Percentiles rank a stretch among this genome's conserved stretches.
These are phyloP conservation scores for Eucalyptus decipiens DNA, from an alignment of 345 rosid species.

Conservation along the genomic window DNA sequence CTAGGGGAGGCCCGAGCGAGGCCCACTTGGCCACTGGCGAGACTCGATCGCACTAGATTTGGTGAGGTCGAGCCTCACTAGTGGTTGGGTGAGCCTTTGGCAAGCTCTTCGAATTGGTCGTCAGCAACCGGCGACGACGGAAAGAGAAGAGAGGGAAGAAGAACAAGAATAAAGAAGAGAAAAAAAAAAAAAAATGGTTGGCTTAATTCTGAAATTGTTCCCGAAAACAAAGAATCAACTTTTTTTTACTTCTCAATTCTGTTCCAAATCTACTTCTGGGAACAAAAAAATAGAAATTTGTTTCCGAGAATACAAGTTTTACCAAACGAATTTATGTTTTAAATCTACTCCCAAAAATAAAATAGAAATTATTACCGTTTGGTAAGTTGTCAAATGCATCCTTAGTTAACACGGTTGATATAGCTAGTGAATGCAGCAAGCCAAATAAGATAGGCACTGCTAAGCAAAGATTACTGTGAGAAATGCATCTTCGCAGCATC, in stretches of 20 bases:
- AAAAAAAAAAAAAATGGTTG: too few relatives aligned
- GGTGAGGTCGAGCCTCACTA: fast-evolving
- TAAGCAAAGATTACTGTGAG: not conserved
- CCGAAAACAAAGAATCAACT: fast-evolving
- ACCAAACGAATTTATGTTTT: fast-evolving
- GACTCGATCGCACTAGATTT: fast-evolving
- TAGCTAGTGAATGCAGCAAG: not conserved
- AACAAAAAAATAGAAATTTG: too few relatives aligned
- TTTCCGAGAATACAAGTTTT: fast-evolving
- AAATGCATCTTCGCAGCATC: not conserved
- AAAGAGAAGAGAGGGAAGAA: too few relatives aligned
- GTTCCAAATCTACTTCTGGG: fast-evolving
- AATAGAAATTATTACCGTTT: fast-evolving
- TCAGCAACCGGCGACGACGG: fast-evolving
- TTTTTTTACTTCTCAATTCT: fast-evolving
- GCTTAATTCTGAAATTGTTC: too few relatives aligned
- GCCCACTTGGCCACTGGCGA: too few relatives aligned
- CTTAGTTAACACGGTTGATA: fast-evolving
- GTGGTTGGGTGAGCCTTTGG: fast-evolving
- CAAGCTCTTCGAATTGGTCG: fast-evolving
- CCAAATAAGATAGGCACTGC: not conserved
- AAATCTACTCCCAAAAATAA: fast-evolving
- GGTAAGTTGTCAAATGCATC: fast-evolving
- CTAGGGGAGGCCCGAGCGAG: too few relatives aligned
- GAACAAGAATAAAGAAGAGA: too few relatives aligned